Base-by-base conservation (phyloP, 495 filamentous ascomycete genomes). In the Talaromyces liani region DNA sequence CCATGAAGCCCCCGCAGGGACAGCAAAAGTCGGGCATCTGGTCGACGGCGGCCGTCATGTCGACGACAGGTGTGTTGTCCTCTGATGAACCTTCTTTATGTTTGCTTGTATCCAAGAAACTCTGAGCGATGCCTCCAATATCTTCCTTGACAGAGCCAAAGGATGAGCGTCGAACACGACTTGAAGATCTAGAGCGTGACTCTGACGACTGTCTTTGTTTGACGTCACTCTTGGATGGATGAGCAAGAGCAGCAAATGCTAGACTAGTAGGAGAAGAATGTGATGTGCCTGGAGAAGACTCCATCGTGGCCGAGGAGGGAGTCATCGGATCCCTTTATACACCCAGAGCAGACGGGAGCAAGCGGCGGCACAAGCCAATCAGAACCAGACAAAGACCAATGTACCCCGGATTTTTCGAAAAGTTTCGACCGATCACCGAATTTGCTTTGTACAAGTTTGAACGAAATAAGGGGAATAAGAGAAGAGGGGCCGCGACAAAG, bases 1-100 rank as follows among this genome's bases (percentile, higher is more conserved):
- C 87, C 64, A 82, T 74, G 66, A 89, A 90, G 64, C 82, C 81
- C 65, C 88, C 86, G 68, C 87, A 88, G 6, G 87, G 88, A 67
- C 87, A 88, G 77, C 87, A 88, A 68, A 85, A 89, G 57, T 79
- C 82, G 69, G 70, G 78, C 66, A 75, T 77, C 34, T 68, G 74
- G 49, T 67, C 36, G 59, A 62, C 60, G 9, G 60, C 60, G 20
- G 60, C 60, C 45, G 60, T 34, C 60, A 62, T 62, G 27, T 53
- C 60, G 47, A 31, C 29, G 60, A 24, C 3, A 12, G 2, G 5
- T 8, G 7, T 31, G 34, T 22, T 24, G 33, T 82, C 80, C 53
- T 71, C 25, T 5, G n/a, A 29, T 9, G 53, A 56, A 24, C 20
- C 10, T 7, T 57, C 25, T 18, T 33, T 36, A 3, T 29, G 83